Evolutionary conservation across 169 alveolate species (phyloP).

Genomic region (Cyclospora cayetanensis): DNA sequence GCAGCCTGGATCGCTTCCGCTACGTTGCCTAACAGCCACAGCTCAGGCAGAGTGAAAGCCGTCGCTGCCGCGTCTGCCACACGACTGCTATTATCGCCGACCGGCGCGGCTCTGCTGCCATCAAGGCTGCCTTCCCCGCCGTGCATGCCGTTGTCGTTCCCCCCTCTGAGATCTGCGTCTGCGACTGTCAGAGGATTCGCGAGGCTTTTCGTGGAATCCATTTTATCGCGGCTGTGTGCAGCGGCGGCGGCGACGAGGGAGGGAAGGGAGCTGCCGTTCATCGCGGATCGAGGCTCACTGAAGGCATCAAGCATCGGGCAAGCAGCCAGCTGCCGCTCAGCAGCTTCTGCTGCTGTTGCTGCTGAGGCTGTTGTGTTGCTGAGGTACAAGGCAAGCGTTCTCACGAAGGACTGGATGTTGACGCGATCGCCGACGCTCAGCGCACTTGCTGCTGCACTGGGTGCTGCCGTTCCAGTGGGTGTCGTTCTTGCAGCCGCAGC

Average conservation of each 20-base stretch:
- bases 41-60: background rate
- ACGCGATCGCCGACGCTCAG: background rate
- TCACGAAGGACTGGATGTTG: background rate
- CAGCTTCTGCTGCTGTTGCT: background rate
- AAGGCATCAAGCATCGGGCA: too few relatives aligned
- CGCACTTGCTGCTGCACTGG: background rate
- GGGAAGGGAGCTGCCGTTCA: background rate
- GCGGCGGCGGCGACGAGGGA: background rate
- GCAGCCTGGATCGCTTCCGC: background rate
- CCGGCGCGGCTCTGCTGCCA: background rate
- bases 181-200: background rate
- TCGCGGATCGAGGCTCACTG: too few relatives aligned
- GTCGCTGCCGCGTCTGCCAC: background rate
- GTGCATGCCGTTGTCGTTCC: background rate
- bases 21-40: slow-evolving; percentile 37
- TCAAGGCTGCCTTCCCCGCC: background rate
- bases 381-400: background rate
- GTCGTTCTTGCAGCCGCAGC: background rate
- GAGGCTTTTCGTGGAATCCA: too few relatives aligned
- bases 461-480: background rate
- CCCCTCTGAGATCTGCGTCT: background rate
- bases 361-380: background rate
- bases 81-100: background rate
- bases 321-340: background rate
- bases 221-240: too few relatives aligned